Conservation (phyloP, 2,329 filamentous ascomycete species). For the Pseudopithomyces chartarum region DNA sequence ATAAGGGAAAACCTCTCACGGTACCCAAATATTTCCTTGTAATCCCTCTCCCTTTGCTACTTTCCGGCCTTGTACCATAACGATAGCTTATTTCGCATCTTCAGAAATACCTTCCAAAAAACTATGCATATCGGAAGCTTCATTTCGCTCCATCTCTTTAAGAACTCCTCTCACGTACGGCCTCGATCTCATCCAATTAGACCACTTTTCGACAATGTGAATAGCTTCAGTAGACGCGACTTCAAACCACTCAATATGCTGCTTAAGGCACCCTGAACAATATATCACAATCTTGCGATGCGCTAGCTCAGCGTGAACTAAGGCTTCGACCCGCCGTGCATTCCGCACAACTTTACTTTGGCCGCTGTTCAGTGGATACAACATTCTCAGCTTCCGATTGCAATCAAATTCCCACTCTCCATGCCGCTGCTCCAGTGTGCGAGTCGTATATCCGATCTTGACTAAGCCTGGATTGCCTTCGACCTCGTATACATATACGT, state of each 20-base stretch:
- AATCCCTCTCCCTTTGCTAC: too few species aligned
- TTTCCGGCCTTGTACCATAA: too few species aligned
- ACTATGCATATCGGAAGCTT: too few species aligned
- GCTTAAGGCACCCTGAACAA: constrained; percentile 16
- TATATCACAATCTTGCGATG: constrained; percentile 12
- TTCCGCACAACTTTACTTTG: constrained; percentile 7
- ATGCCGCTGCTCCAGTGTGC: background rate
- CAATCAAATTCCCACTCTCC: constrained; percentile 11
- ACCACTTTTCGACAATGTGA: background rate
- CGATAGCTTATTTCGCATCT: too few species aligned
- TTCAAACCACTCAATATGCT: constrained; percentile 12
- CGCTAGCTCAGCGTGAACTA: constrained; percentile 17
- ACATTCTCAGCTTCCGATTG: constrained; percentile 12
- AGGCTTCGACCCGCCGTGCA: constrained; percentile 17
- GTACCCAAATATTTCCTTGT: too few species aligned
- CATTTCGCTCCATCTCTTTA: too few species aligned
- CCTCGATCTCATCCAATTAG: background rate
- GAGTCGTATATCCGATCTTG: constrained; percentile 13
- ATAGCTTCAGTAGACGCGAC: background rate
- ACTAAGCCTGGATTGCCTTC: constrained; percentile 10
- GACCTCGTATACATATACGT: constrained; percentile 10
- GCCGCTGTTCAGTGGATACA: constrained; percentile 10
- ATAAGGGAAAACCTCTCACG: too few species aligned
- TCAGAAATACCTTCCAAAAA: too few species aligned
- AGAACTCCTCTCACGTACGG: too few species aligned